phyloP scores from a whole-genome alignment of 1,139 yeast species.

The Sugiyamaella sp. region DNA sequence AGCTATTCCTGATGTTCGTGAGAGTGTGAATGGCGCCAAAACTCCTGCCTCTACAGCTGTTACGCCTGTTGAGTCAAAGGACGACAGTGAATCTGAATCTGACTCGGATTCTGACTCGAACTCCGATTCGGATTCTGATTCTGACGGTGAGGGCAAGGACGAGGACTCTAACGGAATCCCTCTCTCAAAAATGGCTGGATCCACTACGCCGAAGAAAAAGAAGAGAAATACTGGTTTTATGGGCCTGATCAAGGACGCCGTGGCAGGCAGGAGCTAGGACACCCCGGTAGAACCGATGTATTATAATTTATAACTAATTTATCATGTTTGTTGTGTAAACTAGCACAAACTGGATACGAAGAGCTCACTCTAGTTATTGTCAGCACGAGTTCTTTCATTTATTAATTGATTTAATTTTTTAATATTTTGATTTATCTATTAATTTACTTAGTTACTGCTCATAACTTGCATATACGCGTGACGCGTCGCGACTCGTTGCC shows the following conservation, averaged over 20 bases:
- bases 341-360: too few species aligned
- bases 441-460: background rate
- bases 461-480: background rate
- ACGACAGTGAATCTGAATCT: slow-evolving; percentile 53
- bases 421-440: background rate
- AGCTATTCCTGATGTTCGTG: slow-evolving; percentile 24
- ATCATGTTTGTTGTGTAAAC: too few species aligned
- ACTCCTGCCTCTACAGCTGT: slow-evolving; percentile 39
- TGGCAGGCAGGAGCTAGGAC: slow-evolving; percentile 39
- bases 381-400: background rate
- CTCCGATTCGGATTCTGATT: slow-evolving; percentile 19
- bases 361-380: too few species aligned
- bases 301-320: too few species aligned
- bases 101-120: slow-evolving; percentile 24
- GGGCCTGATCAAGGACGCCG: slow-evolving; percentile 26
- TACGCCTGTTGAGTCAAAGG: slow-evolving; percentile 44
- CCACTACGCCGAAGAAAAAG: slow-evolving; percentile 20
- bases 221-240: slow-evolving; percentile 27
- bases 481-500: slow-evolving; percentile 9
- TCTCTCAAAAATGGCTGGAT: slow-evolving; percentile 18
- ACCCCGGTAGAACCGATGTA: background rate
- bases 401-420: slow-evolving; percentile 1
- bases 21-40: slow-evolving; percentile 12
- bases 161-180: slow-evolving; percentile 21
- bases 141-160: slow-evolving; percentile 18